Conservation (phyloP, 2,329 filamentous ascomycete genomes). For the Aspergillus glaucus region DNA sequence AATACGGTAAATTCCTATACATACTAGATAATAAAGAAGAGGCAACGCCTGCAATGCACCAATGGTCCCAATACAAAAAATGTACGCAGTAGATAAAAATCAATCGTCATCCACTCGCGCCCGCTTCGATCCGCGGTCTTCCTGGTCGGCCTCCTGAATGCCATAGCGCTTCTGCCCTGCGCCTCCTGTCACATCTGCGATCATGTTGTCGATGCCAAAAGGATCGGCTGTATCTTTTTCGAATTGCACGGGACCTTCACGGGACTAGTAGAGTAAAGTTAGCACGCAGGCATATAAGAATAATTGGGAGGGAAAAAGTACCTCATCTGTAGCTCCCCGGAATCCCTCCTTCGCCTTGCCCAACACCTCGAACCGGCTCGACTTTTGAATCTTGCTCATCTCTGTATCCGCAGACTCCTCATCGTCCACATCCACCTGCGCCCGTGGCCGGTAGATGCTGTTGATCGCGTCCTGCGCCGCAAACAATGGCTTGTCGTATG, state of each 20-base stretch:
- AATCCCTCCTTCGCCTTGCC: slow-evolving; percentile 80
- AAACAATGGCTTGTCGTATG: slow-evolving; percentile 95
- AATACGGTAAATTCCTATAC: too few relatives aligned
- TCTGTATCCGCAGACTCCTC: slow-evolving; percentile 74
- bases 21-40: background rate
- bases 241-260: slow-evolving; percentile 91
- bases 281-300: background rate
- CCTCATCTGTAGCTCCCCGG: slow-evolving; percentile 66
- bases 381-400: slow-evolving; percentile 82
- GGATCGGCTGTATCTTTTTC: slow-evolving; percentile 83
- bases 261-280: slow-evolving; percentile 44
- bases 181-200: slow-evolving; percentile 66
- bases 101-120: slow-evolving; percentile 69
- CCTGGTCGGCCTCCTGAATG: slow-evolving; percentile 35
- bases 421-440: slow-evolving; percentile 65
- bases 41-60: slow-evolving; percentile 27
- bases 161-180: slow-evolving; percentile 41
- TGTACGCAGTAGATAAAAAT: slow-evolving; percentile 5
- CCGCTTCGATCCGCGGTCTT: slow-evolving; percentile 53
- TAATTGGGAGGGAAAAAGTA: background rate
- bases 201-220: slow-evolving; percentile 91
- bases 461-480: slow-evolving; percentile 91
- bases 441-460: slow-evolving; percentile 81
- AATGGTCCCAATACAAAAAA: slow-evolving; percentile 4
- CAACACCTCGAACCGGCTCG: slow-evolving; percentile 78